phyloP scores from a whole-genome alignment of 2,329 filamentous ascomycete genomes.

The Colletotrichum zoysiae region DNA sequence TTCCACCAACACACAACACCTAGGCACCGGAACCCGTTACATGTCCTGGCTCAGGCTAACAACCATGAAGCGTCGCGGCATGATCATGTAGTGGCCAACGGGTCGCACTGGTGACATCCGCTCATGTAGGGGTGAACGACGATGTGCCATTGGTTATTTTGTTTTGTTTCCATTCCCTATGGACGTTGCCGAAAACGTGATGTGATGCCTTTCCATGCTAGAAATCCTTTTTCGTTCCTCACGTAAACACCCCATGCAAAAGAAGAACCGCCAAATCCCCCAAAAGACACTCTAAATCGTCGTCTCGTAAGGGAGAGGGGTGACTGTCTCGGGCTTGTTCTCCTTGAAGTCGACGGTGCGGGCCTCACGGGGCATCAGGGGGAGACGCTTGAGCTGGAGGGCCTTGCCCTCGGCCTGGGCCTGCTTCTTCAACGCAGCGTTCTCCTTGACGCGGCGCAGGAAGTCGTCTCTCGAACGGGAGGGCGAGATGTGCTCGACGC shows the following conservation, averaged over 20 bases:
- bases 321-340: constrained; percentile 90
- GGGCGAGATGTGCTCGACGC: constrained; percentile 95
- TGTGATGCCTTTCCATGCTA: constrained; percentile 44
- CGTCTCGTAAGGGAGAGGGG: constrained; percentile 96
- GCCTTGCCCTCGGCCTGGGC: constrained; percentile 90
- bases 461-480: constrained; percentile 98
- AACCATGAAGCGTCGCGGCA: constrained; percentile 13
- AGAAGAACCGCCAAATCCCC: constrained; percentile 42
- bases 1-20: constrained; percentile 33
- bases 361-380: constrained; percentile 82
- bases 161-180: constrained; percentile 43
- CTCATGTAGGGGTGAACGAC: constrained; percentile 25
- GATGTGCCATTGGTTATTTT: constrained; percentile 41
- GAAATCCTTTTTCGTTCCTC: constrained; percentile 43
- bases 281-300: constrained; percentile 78
- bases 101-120: constrained; percentile 29
- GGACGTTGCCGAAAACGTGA: constrained; percentile 44
- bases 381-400: constrained; percentile 93
- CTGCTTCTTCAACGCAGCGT: constrained; percentile 92
- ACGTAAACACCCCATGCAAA: constrained; percentile 44
- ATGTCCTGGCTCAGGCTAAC: constrained; percentile 7
- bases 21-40: constrained; percentile 27
- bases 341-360: constrained; percentile 84
- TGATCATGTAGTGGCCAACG: constrained; percentile 15
- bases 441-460: constrained; percentile 94